Evolutionary conservation across 2,329 filamentous ascomycete species (phyloP), one percentile per base, ranked within the genome.

Genomic region (Penicillium sp.): DNA sequence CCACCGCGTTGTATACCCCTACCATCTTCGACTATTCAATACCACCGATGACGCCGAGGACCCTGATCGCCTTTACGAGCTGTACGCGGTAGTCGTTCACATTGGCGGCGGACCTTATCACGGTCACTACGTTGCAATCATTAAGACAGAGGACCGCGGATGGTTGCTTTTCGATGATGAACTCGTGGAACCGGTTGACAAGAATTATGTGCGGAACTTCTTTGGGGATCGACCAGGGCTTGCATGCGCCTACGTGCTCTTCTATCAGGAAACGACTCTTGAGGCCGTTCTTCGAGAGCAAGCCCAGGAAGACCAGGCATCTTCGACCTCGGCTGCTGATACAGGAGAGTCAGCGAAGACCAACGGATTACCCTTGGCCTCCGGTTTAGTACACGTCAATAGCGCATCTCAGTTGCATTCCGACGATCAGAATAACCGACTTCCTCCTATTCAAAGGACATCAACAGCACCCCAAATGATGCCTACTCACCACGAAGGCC

Each of bases 101-200:
- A 97, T 99, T 58, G 94, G 94, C 46, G 91, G 91, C 42, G 95
- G 96, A 18, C 93, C 94, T 4, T 97, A 97, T 67, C 94, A 99
- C 68, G 94, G 94, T 3, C 94, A 99, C 71, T 99, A 99, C 64
- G 91, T 99, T 26, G 91, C 92, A 4, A 94, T 99, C 48, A 92
- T 99, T 78, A 99, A 99, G 75, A 97, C 94, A 0, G 87, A 95
- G 66, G 94, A 97, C 68, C 85, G 90, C 46, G 94, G 94, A 23
- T 99, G 94, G 94, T 77, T 99, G 34, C 77, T 99, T 5, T 99
- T 99, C 63, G 94, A 99, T 63, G 94, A 99, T 65, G 94, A 99
- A 75, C 91, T 97, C 85, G 94, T 99, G 4, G 94, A 99, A 70
- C 94, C 94, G 0, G 94, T 99, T 4, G 91, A 97, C 71, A 97